Evolutionary conservation across 106 monocot species (phyloP).

Genomic region (Dactylorhiza incarnata): DNA sequence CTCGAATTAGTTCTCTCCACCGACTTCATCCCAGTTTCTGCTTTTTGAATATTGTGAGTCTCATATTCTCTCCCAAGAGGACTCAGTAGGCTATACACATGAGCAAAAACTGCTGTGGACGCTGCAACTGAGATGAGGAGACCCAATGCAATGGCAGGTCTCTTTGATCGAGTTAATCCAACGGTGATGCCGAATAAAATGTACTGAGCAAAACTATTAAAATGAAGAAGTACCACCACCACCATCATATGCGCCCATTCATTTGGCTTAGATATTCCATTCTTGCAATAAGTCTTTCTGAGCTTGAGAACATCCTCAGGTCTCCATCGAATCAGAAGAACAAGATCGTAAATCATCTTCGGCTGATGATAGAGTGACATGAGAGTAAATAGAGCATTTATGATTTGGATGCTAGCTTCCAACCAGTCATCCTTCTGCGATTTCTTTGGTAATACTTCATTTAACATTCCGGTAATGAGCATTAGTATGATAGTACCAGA

Average conservation of each 20-base stretch:
- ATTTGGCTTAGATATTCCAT: slow-evolving; percentile 65
- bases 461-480: slow-evolving; percentile 79
- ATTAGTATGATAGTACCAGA: slow-evolving; percentile 73
- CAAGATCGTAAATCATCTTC: slow-evolving; percentile 43
- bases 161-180: slow-evolving; percentile 42
- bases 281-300: slow-evolving; percentile 70
- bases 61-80: slow-evolving; percentile 74
- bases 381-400: slow-evolving; percentile 82
- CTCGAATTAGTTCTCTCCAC: slow-evolving; percentile 51
- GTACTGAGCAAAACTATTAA: slow-evolving; percentile 84
- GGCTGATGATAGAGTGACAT: slow-evolving; percentile 91
- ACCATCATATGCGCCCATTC: slow-evolving; percentile 88
- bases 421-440: slow-evolving; percentile 72
- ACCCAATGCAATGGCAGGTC: slow-evolving; percentile 65
- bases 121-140: slow-evolving; percentile 52
- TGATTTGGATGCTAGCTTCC: slow-evolving; percentile 80
- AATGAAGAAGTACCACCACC: slow-evolving; percentile 54
- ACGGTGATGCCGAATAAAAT: slow-evolving; percentile 65
- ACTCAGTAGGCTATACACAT: slow-evolving; percentile 62
- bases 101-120: slow-evolving; percentile 49
- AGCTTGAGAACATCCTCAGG: slow-evolving; percentile 46
- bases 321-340: slow-evolving; percentile 56
- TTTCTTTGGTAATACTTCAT: slow-evolving; percentile 48
- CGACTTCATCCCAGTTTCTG: slow-evolving; percentile 19
- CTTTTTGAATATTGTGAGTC: slow-evolving; percentile 30